Conservation (phyloP, 2,329 filamentous ascomycete species). For the Trichoderma semiorbis region DNA sequence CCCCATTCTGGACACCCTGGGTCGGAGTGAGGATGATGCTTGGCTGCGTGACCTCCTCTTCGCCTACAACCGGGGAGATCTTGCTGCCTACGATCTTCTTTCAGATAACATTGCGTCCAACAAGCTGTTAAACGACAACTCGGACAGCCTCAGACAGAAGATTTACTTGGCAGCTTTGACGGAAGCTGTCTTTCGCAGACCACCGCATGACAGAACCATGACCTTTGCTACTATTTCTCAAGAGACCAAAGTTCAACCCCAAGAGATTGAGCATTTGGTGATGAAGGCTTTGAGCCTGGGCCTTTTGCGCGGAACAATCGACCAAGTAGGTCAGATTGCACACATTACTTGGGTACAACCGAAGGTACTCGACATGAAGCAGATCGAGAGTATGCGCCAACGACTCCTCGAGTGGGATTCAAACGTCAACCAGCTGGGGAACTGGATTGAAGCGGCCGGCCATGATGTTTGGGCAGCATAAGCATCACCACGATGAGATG, state of each 20-base stretch:
- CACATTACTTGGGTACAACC: slow-evolving; percentile 99
- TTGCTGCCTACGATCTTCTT: slow-evolving; percentile 80
- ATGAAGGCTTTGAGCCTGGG: slow-evolving; percentile 99
- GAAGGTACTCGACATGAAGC: slow-evolving; percentile 92
- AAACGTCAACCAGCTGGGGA: slow-evolving; percentile 91
- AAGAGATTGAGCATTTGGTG: slow-evolving; percentile 95
- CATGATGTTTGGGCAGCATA: slow-evolving; percentile 94
- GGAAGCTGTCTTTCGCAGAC: slow-evolving; percentile 91
- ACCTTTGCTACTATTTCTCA: slow-evolving; percentile 82
- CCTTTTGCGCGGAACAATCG: slow-evolving; percentile 84
- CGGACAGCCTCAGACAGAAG: slow-evolving; percentile 88
- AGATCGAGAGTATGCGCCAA: slow-evolving; percentile 88
- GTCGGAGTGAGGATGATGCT: slow-evolving; percentile 64
- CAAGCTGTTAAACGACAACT: slow-evolving; percentile 72
- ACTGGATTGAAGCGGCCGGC: slow-evolving; percentile 92
- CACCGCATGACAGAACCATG: slow-evolving; percentile 93
- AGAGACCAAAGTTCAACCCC: slow-evolving; percentile 85
- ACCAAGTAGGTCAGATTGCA: slow-evolving; percentile 91
- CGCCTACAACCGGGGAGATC: slow-evolving; percentile 93
- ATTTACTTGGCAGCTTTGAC: slow-evolving; percentile 96
- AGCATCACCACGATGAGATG: slow-evolving; percentile 17
- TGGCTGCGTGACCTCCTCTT: slow-evolving; percentile 97
- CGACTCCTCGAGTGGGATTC: slow-evolving; percentile 91
- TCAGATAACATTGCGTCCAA: slow-evolving; percentile 78
- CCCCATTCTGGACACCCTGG: slow-evolving; percentile 84